Evolutionary conservation across 148 eudicot species (phyloP).

Genomic region (Chenopodium formosanum): DNA sequence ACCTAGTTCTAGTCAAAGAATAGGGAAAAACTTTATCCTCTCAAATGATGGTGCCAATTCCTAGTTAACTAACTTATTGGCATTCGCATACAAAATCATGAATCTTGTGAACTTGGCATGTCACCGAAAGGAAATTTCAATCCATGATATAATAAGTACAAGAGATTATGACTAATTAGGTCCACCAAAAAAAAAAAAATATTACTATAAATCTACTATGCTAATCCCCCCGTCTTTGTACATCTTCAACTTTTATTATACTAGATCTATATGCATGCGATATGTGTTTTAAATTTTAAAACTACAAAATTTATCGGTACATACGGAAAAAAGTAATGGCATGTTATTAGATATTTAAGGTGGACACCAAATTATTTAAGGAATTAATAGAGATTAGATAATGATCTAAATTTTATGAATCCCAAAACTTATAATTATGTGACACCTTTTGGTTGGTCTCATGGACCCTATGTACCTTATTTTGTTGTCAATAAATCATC

Average conservation of each 20-base stretch:
- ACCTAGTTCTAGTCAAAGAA: background rate
- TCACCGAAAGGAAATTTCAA: slow-evolving; percentile 18
- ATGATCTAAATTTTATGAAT: slow-evolving; percentile 13
- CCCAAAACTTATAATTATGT: slow-evolving; percentile 11
- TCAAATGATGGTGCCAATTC: background rate
- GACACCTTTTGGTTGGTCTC: slow-evolving; percentile 18
- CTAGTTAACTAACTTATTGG: slow-evolving; percentile 5
- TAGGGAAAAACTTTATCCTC: background rate
- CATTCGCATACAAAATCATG: slow-evolving; percentile 23
- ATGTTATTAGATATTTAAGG: too few relatives aligned
- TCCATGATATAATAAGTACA: slow-evolving; percentile 29
- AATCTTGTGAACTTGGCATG: slow-evolving; percentile 18
- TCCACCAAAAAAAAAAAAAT: slow-evolving; percentile 9
- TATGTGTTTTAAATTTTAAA: too few relatives aligned
- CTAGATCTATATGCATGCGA: too few relatives aligned
- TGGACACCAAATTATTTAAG: too few relatives aligned
- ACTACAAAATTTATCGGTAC: too few relatives aligned
- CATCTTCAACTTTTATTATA: too few relatives aligned
- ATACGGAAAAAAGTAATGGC: too few relatives aligned
- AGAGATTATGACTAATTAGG: slow-evolving; percentile 19
- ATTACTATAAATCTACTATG: background rate
- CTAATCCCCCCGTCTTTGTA: background rate
- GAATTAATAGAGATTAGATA: background rate
- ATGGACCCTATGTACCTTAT: slow-evolving; percentile 30
- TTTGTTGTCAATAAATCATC: slow-evolving; percentile 38